Percentiles rank a stretch among this genome's conserved stretches.
Evolutionary conservation across 2,329 filamentous ascomycete genomes (phyloP).

Genomic region (Phialophora expanda): DNA sequence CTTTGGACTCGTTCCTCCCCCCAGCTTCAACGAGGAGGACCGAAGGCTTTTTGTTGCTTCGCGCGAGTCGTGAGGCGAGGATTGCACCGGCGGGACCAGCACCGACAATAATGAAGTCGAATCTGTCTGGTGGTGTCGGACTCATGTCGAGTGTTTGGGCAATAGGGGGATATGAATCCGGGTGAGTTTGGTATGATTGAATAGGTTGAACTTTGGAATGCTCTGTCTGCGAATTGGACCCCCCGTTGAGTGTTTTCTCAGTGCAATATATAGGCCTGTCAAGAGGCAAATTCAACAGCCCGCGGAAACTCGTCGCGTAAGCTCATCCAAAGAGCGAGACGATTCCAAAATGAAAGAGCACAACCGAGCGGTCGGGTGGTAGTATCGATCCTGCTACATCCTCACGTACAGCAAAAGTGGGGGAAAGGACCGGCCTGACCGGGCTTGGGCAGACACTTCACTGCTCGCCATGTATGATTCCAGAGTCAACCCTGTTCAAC

Average conservation of each 20-base stretch:
- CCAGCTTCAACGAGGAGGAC: conserved; percentile 69
- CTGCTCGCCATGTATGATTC: background rate
- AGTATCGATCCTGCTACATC: background rate
- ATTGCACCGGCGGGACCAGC: conserved; percentile 66
- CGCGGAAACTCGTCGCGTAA: background rate
- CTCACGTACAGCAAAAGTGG: background rate
- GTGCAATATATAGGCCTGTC: background rate
- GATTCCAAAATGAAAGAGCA: background rate
- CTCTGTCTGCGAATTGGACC: background rate
- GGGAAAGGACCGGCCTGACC: background rate
- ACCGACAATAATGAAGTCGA: conserved; percentile 42
- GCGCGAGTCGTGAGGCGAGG: conserved; percentile 60
- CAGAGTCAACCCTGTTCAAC: background rate
- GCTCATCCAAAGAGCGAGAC: background rate
- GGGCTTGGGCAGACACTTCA: background rate
- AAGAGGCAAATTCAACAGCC: background rate
- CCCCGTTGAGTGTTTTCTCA: background rate
- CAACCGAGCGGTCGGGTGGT: background rate
- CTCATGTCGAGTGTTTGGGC: conserved; percentile 1
- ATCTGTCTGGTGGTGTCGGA: conserved; percentile 20
- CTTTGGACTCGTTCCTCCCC: conserved; percentile 53
- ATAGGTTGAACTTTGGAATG: background rate
- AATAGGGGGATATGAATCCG: background rate
- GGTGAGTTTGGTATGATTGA: background rate
- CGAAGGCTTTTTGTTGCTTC: conserved; percentile 53